phyloP scores from a whole-genome alignment of 73 alveolate species.

The Paramecium biaurelia region DNA sequence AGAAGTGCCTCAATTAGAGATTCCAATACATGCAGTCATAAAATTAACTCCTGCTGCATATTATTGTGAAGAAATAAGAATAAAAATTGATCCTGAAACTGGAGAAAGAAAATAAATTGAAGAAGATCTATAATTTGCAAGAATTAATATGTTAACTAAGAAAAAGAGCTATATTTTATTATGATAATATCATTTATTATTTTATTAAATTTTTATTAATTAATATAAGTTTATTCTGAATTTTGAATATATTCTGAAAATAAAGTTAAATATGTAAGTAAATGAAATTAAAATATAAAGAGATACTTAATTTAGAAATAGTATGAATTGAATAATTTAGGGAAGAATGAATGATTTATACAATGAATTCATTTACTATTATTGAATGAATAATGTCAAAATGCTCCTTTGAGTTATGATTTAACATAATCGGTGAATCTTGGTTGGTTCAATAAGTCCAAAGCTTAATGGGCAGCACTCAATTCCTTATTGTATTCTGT shows the following conservation, averaged over 20 bases:
- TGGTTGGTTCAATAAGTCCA: conserved; percentile 43
- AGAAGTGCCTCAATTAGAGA: conserved; percentile 59
- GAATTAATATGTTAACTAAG: neutral
- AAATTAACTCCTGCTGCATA: conserved; percentile 55
- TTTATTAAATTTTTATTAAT: neutral
- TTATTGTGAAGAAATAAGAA: conserved; percentile 34
- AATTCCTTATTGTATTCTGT: conserved; percentile 40
- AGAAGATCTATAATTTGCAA: neutral
- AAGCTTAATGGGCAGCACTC: conserved; percentile 42
- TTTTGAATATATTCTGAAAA: too few species aligned
- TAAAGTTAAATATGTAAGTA: too few species aligned
- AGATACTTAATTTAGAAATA: too few species aligned
- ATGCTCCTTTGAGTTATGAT: conserved; percentile 41
- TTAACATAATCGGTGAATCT: conserved; percentile 44
- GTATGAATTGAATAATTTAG: neutral
- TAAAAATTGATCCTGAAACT: conserved; percentile 25
- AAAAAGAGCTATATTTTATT: neutral
- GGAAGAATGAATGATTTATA: neutral
- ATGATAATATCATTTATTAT: neutral
- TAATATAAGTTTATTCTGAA: too few species aligned
- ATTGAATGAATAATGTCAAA: neutral
- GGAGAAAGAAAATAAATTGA: conserved; percentile 29
- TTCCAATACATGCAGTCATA: conserved; percentile 65
- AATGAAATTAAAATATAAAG: too few species aligned
- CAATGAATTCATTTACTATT: neutral